Conservation (phyloP, 2,329 filamentous ascomycete genomes). For the Colletotrichum caudatum region DNA sequence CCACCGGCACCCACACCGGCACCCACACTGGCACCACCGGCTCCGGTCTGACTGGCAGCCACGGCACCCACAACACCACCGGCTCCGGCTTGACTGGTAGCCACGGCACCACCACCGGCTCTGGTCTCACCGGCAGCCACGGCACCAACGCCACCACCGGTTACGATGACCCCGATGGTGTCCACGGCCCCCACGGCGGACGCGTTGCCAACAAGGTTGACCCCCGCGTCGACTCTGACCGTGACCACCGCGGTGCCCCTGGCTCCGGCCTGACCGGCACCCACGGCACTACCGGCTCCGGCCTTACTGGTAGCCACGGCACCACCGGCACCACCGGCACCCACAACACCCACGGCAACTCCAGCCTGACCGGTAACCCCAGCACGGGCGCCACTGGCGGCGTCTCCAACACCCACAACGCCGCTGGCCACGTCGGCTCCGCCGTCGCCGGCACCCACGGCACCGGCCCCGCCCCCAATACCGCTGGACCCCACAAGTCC, state of each 20-base stretch:
- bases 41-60: conserved; percentile 43
- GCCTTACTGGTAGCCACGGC: conserved; percentile 25
- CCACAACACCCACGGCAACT: conserved; percentile 35
- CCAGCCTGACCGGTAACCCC: conserved; percentile 29
- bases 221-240: conserved; percentile 66
- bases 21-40: conserved; percentile 32
- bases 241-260: conserved; percentile 50
- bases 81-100: conserved; percentile 30
- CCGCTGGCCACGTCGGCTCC: conserved; percentile 44
- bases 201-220: conserved; percentile 64
- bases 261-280: conserved; percentile 42
- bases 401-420: conserved; percentile 36
- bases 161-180: conserved; percentile 36
- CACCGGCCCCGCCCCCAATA: conserved; percentile 51
- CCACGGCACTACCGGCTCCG: conserved; percentile 35
- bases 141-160: conserved; percentile 50
- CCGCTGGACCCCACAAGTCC: conserved; percentile 60
- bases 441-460: conserved; percentile 34
- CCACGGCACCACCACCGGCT: conserved; percentile 33
- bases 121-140: conserved; percentile 38
- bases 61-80: conserved; percentile 43
- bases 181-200: conserved; percentile 59
- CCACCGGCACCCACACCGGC: conserved; percentile 47
- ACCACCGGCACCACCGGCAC: conserved; percentile 39
- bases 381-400: conserved; percentile 36